Conservation (phyloP, 352 stramenopile genomes). For the Phytopythium helicoides region DNA sequence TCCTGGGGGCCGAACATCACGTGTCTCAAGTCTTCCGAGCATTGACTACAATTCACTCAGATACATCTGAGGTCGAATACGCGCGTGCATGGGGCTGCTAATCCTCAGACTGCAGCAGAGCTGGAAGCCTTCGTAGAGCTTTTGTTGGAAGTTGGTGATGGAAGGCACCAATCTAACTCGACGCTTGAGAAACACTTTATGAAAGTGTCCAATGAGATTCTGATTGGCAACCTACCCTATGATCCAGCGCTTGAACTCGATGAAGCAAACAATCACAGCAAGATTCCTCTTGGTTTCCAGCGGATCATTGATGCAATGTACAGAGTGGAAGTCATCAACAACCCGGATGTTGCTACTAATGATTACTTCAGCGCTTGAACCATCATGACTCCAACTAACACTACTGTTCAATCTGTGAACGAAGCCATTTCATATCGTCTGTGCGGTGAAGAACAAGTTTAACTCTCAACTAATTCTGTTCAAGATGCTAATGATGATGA, state of each 20-base stretch:
- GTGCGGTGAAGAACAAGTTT: neutral
- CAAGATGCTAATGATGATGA: neutral
- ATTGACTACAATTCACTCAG: constrained; percentile 6
- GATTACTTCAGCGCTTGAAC: neutral
- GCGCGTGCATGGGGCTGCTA: neutral
- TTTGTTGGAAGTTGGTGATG: neutral
- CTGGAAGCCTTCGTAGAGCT: neutral
- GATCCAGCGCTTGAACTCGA: neutral
- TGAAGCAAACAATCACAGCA: neutral
- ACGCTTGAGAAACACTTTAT: neutral
- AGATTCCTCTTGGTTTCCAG: neutral
- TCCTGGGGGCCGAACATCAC: too few species aligned
- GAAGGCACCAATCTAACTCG: neutral
- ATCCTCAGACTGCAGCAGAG: neutral
- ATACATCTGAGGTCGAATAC: constrained; percentile 7
- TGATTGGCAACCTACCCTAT: neutral
- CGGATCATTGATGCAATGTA: neutral
- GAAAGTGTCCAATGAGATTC: neutral
- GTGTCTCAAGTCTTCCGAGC: constrained; percentile 10
- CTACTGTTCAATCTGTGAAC: neutral
- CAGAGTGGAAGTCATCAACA: neutral
- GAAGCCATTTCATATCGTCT: neutral
- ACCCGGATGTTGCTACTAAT: neutral
- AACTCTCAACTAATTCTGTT: neutral
- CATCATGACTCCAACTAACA: neutral